Evolutionary conservation across 345 rosid genomes (phyloP), one percentile per base, ranked within the genome.

Genomic region (Arabidopsis arenosa): DNA sequence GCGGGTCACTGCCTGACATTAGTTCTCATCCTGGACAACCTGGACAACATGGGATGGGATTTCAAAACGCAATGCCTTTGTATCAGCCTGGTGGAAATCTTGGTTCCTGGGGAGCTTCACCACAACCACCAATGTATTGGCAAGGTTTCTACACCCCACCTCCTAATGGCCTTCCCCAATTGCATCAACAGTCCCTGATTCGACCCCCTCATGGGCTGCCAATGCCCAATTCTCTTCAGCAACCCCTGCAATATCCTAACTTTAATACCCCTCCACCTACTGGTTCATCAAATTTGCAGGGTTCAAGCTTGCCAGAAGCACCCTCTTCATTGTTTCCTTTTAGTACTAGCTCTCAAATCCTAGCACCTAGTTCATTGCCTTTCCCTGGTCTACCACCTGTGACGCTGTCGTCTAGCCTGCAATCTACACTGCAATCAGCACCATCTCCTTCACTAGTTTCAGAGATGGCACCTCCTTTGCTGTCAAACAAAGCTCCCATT

Each of bases 41-140:
- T 62, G 75, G 92, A 41, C 66, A 86, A 52, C 87, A 88, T 43
- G 88, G 86, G 36, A 77, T 89, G 39, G 90, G 85, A 78, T 91
- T 85, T 78, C 98, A 91, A 79, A 84, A 85, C 14, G 79, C 81
- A 4, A 79, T 89, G 70, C 98, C 97, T 73, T 66, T 87, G 78
- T 92, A 92, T 85, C 98, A 90, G 62, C 95, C 97, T 57, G 96
- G 93, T 58, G 97, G 93, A 67, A 89, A 67, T 73, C 65, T 90
- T 76, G 89, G 87, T 63, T 67, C 97, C 4, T 94, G 95, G 97
- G 95, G 95, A 44, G 85, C 90, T 53, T 63, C 96, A 48, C 95
- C 92, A 70, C 96, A 68, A 80, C 74, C 80, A 86, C 97, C 93
- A 17, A 85, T 92, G 89, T 94, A 90, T 80, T 92, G 97, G 97